Base-by-base conservation (phyloP, 148 eudicot species). In the Agrostemma githago region DNA sequence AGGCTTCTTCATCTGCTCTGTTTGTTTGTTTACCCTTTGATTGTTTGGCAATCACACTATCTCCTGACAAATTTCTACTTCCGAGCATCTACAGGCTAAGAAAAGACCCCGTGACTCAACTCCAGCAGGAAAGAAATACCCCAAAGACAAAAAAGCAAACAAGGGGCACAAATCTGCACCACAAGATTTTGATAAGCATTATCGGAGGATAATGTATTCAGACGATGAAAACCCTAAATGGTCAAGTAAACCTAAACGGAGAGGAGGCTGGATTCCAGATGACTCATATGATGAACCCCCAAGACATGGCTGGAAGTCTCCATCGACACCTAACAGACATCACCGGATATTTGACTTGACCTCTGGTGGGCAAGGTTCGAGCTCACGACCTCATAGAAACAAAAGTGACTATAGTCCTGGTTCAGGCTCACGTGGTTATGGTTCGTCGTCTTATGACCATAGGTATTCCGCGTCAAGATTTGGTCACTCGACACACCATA, bases 211-310 rank as follows among this genome's bases (percentile, higher is more conserved):
- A 63, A 3, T 81, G 16, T 82, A 83, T 37, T 75, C 44, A 66
- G 89, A 86, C 46, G 76, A 68, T 38, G 82, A 48, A 66, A 72
- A 74, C 65, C 79, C 39, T 48, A 19, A 73, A 66, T 43, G 81
- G 79, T 77, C 92, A 5, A 73, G 81, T 64, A 87, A 76, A 70
- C 62, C 84, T 44, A 90, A 87, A 72, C 66, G 75, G 21, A 85
- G 87, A 82, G 85, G 89, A 66, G 92, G 92, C 68, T 95, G 96
- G 92, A 86, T 64, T 59, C 82, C 86, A 14, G 92, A 90, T 77
- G 83, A 96, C 71, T 83, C 91, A 41, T 80, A 77, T 72, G 88
- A 90, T 75, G 59, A 59, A n/a, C 74, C 82, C 66, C 81, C 37
- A 37, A 63, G 63, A 48, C 75, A 54, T 72, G 74, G 74, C 17